Evolutionary conservation across 306 rosid genomes (phyloP).

Genomic region (Cercis canadensis): DNA sequence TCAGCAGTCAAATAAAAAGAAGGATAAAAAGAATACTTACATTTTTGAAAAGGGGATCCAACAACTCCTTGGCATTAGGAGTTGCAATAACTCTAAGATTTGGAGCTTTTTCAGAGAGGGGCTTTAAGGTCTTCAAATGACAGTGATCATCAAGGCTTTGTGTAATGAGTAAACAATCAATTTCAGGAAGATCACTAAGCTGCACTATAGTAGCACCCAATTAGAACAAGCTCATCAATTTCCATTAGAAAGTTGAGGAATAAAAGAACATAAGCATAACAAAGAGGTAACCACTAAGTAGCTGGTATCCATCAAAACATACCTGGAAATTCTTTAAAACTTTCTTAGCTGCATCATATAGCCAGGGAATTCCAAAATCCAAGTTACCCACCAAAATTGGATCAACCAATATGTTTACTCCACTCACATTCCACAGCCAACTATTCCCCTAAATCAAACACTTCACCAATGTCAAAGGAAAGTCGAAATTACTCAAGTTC

Average conservation of each 20-base stretch:
- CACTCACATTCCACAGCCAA: constrained; percentile 87
- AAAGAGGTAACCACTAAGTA: constrained; percentile 13
- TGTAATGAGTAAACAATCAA: constrained; percentile 79
- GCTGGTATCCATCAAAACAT: constrained; percentile 31
- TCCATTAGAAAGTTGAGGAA: constrained; percentile 11
- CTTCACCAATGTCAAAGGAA: constrained; percentile 21
- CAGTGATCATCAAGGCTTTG: constrained; percentile 98
- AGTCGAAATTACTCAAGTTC: constrained; percentile 29
- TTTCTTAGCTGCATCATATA: constrained; percentile 93
- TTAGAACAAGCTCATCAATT: constrained; percentile 41
- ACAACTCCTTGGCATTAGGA: constrained; percentile 73
- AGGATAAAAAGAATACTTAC: constrained; percentile 48
- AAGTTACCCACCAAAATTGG: constrained; percentile 93
- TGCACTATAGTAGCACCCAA: constrained; percentile 57
- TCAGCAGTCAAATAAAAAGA: constrained; percentile 24
- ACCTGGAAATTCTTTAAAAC: constrained; percentile 78
- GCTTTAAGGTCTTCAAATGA: constrained; percentile 87
- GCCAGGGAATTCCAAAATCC: constrained; percentile 97
- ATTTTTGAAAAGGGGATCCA: constrained; percentile 86
- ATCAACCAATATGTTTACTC: constrained; percentile 77
- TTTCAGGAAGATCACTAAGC: constrained; percentile 89
- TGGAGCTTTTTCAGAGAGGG: constrained; percentile 72
- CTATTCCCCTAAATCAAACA: constrained; percentile 70
- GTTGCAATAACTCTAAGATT: constrained; percentile 74
- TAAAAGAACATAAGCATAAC: constrained; percentile 19